Percentiles rank a stretch among this genome's conserved stretches.
phyloP scores from a whole-genome alignment of 1,284 basidiomycete species.

The Mrakiaceae sp. region DNA sequence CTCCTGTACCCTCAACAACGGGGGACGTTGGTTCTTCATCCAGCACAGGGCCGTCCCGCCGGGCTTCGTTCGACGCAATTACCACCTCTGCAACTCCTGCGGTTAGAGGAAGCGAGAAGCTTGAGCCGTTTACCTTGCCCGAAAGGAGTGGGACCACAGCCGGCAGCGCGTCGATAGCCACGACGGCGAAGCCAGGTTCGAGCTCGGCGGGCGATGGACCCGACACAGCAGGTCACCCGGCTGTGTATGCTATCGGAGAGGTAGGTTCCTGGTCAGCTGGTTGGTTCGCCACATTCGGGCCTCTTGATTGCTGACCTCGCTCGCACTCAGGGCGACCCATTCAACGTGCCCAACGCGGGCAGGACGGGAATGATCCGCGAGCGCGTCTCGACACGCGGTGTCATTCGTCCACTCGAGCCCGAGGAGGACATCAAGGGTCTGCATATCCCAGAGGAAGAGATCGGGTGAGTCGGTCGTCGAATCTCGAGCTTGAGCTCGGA shows the following conservation, averaged over 20 bases:
- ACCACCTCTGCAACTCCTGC: slow-evolving; percentile 22
- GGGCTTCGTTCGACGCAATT: slow-evolving; percentile 3
- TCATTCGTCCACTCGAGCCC: slow-evolving; percentile 65
- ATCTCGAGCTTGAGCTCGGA: slow-evolving; percentile 9
- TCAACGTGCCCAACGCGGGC: slow-evolving; percentile 20
- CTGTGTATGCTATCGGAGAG: slow-evolving; percentile 44
- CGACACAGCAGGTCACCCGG: slow-evolving; percentile 53
- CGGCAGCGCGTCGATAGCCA: not conserved
- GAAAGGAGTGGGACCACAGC: not conserved
- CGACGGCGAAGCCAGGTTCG: not conserved
- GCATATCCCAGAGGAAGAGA: slow-evolving; percentile 47
- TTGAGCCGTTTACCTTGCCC: slow-evolving; percentile 4
- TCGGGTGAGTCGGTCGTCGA: slow-evolving; percentile 27
- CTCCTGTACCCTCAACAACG: no score
- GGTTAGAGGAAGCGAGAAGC: slow-evolving; percentile 34
- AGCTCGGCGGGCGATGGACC: slow-evolving; percentile 19
- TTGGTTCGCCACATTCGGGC: not conserved
- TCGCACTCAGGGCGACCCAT: slow-evolving; percentile 24
- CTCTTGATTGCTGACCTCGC: not conserved
- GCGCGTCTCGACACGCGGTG: slow-evolving; percentile 66
- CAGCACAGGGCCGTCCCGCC: not conserved
- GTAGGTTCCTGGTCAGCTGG: slow-evolving; percentile 32
- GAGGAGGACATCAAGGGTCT: slow-evolving; percentile 54
- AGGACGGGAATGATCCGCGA: slow-evolving; percentile 64
- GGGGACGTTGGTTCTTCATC: not conserved